Evolutionary conservation across 495 filamentous ascomycete genomes (phyloP).

Genomic region (Wilcoxina mikolae): DNA sequence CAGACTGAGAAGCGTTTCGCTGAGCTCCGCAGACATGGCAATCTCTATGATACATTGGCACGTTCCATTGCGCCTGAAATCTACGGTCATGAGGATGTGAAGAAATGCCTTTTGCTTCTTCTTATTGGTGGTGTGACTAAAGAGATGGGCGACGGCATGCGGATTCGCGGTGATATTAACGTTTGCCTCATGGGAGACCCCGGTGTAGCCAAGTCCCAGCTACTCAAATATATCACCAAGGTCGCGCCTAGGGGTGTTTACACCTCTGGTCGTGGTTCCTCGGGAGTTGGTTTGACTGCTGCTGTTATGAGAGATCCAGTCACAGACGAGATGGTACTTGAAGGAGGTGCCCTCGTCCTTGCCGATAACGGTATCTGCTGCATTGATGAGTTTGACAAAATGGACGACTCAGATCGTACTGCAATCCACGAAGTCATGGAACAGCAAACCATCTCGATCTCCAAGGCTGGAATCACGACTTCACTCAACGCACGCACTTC

Average conservation of each 20-base stretch:
- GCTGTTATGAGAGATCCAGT: slow-evolving; percentile 98
- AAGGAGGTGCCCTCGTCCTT: slow-evolving; percentile 87
- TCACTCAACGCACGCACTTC: slow-evolving; percentile 92
- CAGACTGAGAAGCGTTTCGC: slow-evolving; percentile 66
- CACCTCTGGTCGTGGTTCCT: slow-evolving; percentile 90
- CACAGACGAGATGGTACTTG: slow-evolving; percentile 96
- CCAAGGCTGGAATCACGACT: slow-evolving; percentile 93
- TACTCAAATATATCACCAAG: slow-evolving; percentile 96
- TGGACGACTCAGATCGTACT: slow-evolving; percentile 91
- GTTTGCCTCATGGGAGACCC: slow-evolving; percentile 98
- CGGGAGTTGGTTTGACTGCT: slow-evolving; percentile 91
- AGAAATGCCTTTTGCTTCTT: slow-evolving; percentile 87
- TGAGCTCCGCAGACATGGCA: slow-evolving; percentile 62
- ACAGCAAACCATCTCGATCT: slow-evolving; percentile 97
- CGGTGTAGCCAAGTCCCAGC: slow-evolving; percentile 95
- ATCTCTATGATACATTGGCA: slow-evolving; percentile 85
- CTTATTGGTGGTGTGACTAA: slow-evolving; percentile 95
- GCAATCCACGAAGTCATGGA: slow-evolving; percentile 99
- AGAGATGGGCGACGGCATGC: slow-evolving; percentile 94
- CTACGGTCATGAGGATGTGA: slow-evolving; percentile 89
- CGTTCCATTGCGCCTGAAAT: slow-evolving; percentile 97
- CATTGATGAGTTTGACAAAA: slow-evolving; percentile 99
- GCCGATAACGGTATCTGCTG: slow-evolving; percentile 98
- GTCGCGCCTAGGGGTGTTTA: slow-evolving; percentile 95
- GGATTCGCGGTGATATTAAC: slow-evolving; percentile 96